Base-by-base conservation (phyloP, 257 asterid species). In the Prunella vulgaris region DNA sequence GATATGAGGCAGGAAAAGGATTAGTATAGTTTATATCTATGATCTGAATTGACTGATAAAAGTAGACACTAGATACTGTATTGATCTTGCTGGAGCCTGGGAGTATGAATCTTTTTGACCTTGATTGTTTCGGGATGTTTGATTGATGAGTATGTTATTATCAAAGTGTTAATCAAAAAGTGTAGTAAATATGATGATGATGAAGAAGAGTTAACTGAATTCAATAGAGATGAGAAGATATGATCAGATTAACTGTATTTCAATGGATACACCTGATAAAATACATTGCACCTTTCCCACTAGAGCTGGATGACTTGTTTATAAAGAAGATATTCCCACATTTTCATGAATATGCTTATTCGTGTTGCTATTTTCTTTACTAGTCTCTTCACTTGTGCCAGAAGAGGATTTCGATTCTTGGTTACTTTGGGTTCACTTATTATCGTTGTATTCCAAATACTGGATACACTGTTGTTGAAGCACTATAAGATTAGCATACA, bases 61-160 rank as follows among this genome's bases (percentile, higher is more conserved):
- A 53, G 15, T 25, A 13, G 10, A 35, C 42, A 35, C 62, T 37
- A 51, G 44, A 61, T 14, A 35, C 38, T 65, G 22, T 30, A 10
- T 65, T 15, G 61, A 44, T 57, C n/a, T 74, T 63, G 48, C 22
- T 69, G 54, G 37, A 9, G 37, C 37, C 37, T 32, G 37, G 65
- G 61, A 33, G 27, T 21, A 14, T 60, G 64, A 28, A 8, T 25
- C n/a, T 13, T 25, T 2, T 68, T 35, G 56, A 14, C 32, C 59
- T 68, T 21, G 18, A 69, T 44, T 69, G 12, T 35, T 64, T 63
- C 8, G 57, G 35, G 72, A 49, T 35, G 51, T 8, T 71, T 64
- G 62, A 56, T 56, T 24, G 61, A 24, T 24, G 24, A 10, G 61
- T 5, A 14, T 51, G 4, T 51, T 54, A 54, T 51, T 46, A 30